Evolutionary conservation across 2,329 filamentous ascomycete genomes (phyloP), one percentile per base, ranked within the genome.

Genomic region (Pseudogymnoascus sp.): DNA sequence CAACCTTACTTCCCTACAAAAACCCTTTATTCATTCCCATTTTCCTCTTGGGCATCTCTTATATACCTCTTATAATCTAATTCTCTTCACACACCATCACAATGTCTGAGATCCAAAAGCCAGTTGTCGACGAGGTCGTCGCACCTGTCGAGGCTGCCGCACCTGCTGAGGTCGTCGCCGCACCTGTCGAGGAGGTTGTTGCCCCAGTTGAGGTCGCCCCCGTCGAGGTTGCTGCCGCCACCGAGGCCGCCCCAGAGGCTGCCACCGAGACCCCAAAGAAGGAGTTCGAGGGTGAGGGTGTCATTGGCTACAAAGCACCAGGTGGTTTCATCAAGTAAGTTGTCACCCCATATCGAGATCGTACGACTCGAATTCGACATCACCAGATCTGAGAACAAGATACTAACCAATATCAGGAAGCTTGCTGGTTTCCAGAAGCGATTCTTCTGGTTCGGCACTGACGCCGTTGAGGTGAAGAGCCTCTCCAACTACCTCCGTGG

Each of bases 291-390:
- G 87, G 89, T 74, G 91, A 95, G 76, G 93, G 92, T 65, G 79
- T 85, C 68, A 84, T 97, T 60, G 89, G 89, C 75, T 90, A 96
- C 87, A 96, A 97, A 85, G 88, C 84, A 62, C 87, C 89, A 57
- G 69, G 69, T 63, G 90, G 90, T 73, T 82, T 92, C 66, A 82
- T 93, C 79, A 97, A 95, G 92, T 96, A 83, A 80, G 90, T 75
- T 16, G 37, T 18, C 6, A 6, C 6, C 60, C 50, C 39, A 50
- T 4, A 54, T 60, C 35, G 20, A 14, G n/a, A 32, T 58, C 47
- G 30, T 28, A 57, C 20, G 9, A 16, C 38, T 8, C 11, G 16
- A 35, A 43, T 37, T 39, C 14, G n/a, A 35, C 6, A 20, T 25
- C 9, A 32, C 6, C 30, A 7, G 6, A 59, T 34, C 60, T 43